Percentiles rank a stretch among this genome's conserved stretches.
Conservation (phyloP, 495 filamentous ascomycete genomes). For the Ramalina peruviana region DNA sequence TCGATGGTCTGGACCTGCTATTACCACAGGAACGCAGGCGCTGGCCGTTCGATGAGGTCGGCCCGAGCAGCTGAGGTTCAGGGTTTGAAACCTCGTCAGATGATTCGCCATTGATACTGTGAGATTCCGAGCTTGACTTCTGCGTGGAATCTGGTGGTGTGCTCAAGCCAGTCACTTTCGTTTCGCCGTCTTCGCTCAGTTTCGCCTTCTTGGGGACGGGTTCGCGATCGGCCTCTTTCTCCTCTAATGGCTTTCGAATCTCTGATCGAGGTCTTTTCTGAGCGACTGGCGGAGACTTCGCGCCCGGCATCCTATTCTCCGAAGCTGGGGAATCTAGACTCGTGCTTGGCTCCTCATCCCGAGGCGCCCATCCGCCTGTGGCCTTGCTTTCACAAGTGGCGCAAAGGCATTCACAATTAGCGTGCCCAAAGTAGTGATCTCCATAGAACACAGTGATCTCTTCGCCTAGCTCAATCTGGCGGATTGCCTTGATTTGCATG, state of each 20-base stretch:
- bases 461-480: slow-evolving; percentile 72
- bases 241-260: too few relatives aligned
- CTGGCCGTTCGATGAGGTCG: too few relatives aligned
- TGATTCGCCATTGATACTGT: not conserved
- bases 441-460: slow-evolving; percentile 95
- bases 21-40: too few relatives aligned
- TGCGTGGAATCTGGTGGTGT: slow-evolving; percentile 1
- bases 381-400: slow-evolving; percentile 63
- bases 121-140: not conserved
- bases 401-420: slow-evolving; percentile 93
- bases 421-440: slow-evolving; percentile 87
- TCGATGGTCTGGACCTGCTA: too few relatives aligned
- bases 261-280: not conserved
- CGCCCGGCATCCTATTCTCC: not conserved
- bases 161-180: not conserved
- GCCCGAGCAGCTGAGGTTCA: too few relatives aligned
- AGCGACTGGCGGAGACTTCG: not conserved
- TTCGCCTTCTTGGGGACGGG: slow-evolving; percentile 23
- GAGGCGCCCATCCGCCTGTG: slow-evolving; percentile 64
- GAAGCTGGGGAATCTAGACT: not conserved
- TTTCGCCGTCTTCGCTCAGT: not conserved
- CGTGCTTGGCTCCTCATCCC: not conserved
- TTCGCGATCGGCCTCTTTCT: slow-evolving; percentile 24
- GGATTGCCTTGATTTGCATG: slow-evolving; percentile 71
- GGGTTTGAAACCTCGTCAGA: too few relatives aligned